Percentiles rank a stretch among this genome's conserved stretches.
These are phyloP conservation scores for Talaromyces sp. DNA, from an alignment of 2,329 filamentous ascomycete species.

Conservation along the genomic window DNA sequence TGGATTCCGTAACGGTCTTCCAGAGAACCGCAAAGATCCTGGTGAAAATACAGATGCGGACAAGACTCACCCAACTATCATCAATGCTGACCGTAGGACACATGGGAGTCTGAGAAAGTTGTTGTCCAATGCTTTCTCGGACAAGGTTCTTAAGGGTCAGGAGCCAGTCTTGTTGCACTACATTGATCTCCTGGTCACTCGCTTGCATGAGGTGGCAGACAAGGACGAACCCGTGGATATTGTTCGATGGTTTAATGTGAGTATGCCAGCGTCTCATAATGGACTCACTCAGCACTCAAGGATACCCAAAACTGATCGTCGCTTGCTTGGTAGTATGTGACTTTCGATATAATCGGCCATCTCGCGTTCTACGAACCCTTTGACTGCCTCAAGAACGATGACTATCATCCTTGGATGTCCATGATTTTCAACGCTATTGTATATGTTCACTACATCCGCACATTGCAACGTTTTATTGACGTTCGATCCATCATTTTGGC, in stretches of 20 bases:
- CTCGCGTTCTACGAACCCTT: constrained; percentile 34
- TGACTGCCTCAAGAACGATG: constrained; percentile 27
- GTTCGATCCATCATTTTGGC: constrained; percentile 10
- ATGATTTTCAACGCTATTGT: constrained; percentile 26
- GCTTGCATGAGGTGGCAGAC: constrained; percentile 13
- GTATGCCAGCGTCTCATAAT: neutral
- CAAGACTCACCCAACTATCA: constrained; percentile 10
- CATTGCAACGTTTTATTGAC: constrained; percentile 11
- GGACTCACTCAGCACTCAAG: neutral
- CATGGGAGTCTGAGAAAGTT: constrained; percentile 8
- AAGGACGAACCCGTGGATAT: constrained; percentile 6
- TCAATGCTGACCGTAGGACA: constrained; percentile 11
- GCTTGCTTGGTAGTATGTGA: constrained; percentile 15
- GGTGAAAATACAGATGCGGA: constrained; percentile 14
- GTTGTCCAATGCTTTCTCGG: constrained; percentile 13
- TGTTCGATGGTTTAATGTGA: constrained; percentile 15
- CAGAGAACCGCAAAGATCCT: constrained; percentile 14
- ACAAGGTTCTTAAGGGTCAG: constrained; percentile 10
- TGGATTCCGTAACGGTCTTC: constrained; percentile 11
- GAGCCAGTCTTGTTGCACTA: constrained; percentile 14
- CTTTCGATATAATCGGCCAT: constrained; percentile 37
- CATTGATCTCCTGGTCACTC: constrained; percentile 11
- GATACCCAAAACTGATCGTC: neutral
- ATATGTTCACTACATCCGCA: constrained; percentile 15
- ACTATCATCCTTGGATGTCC: constrained; percentile 31